phyloP scores from a whole-genome alignment of 2,329 filamentous ascomycete species.

The Apiospora malaysiana region DNA sequence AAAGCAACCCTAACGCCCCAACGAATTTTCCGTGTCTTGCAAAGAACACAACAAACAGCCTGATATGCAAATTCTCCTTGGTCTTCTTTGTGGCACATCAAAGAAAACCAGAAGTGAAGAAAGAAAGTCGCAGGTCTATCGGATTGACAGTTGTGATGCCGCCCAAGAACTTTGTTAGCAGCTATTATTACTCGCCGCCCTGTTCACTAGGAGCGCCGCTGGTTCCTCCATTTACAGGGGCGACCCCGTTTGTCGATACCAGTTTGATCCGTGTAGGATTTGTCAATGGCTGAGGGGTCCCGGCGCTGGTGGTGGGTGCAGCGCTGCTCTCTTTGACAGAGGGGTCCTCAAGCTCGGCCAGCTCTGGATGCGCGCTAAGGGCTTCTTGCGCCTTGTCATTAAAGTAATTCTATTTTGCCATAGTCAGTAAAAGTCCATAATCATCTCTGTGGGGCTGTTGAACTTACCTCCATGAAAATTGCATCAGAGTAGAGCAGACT shows the following conservation, averaged over 20 bases:
- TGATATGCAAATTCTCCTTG: constrained; percentile 19
- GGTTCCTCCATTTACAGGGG: constrained; percentile 32
- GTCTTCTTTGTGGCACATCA: background rate
- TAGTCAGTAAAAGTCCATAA: constrained; percentile 40
- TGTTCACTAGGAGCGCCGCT: constrained; percentile 35
- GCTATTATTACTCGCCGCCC: constrained; percentile 34
- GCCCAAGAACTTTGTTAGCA: constrained; percentile 1
- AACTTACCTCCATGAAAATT: constrained; percentile 85
- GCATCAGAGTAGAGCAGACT: constrained; percentile 93
- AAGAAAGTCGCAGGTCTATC: constrained; percentile 19
- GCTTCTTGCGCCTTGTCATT: constrained; percentile 59
- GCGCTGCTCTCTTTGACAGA: constrained; percentile 47
- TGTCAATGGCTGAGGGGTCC: constrained; percentile 68
- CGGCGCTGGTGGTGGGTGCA: constrained; percentile 61
- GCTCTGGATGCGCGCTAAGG: constrained; percentile 59
- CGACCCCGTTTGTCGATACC: constrained; percentile 38
- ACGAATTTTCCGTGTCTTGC: constrained; percentile 20
- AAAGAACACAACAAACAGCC: constrained; percentile 20
- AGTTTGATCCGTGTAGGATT: constrained; percentile 73
- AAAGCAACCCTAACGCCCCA: constrained; percentile 20
- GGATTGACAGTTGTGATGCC: constrained; percentile 5
- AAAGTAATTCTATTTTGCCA: constrained; percentile 58
- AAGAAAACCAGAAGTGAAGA: constrained; percentile 14
- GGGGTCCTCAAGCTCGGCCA: constrained; percentile 60
- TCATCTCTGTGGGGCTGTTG: background rate